A percentile compares a stretch with the other conserved stretches of the same genome.
phyloP scores from a whole-genome alignment of 2,329 filamentous ascomycete genomes.

The Cercospora berteroae region DNA sequence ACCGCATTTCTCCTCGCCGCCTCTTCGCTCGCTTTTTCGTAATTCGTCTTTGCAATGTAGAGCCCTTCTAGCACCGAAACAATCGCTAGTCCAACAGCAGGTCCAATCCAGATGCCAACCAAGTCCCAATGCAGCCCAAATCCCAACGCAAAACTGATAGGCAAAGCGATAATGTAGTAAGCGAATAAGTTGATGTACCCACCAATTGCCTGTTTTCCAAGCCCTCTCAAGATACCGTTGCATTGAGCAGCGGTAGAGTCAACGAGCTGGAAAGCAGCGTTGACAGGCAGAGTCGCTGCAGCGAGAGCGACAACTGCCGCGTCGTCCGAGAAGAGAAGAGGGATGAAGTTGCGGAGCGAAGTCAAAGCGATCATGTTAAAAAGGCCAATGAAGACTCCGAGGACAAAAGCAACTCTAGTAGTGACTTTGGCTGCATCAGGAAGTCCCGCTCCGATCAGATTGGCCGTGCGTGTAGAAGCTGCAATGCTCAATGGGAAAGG shows the following conservation, averaged over 20 bases:
- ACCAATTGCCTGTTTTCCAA: slow-evolving; percentile 85
- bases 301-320: slow-evolving; percentile 65
- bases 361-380: slow-evolving; percentile 73
- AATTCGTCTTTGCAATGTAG: slow-evolving; percentile 57
- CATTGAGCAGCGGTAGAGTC: slow-evolving; percentile 77
- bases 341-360: slow-evolving; percentile 68
- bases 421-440: slow-evolving; percentile 76
- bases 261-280: slow-evolving; percentile 85
- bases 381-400: slow-evolving; percentile 68
- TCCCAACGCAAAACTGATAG: slow-evolving; percentile 73
- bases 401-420: slow-evolving; percentile 71
- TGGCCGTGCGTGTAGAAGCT: slow-evolving; percentile 82
- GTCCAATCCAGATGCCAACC: slow-evolving; percentile 71
- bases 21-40: slow-evolving; percentile 60
- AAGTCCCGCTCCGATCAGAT: slow-evolving; percentile 83
- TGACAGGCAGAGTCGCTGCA: slow-evolving; percentile 69
- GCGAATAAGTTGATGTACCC: slow-evolving; percentile 83
- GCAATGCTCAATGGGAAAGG: slow-evolving; percentile 91
- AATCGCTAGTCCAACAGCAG: slow-evolving; percentile 62
- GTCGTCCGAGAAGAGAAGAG: slow-evolving; percentile 69
- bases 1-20: slow-evolving; percentile 55
- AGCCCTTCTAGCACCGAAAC: slow-evolving; percentile 57
- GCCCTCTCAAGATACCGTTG: slow-evolving; percentile 79
- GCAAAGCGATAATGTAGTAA: slow-evolving; percentile 83
- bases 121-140: slow-evolving; percentile 78